Percentiles rank a stretch among this genome's conserved stretches.
These are phyloP conservation scores for Babesia divergens DNA, from an alignment of 169 alveolate species.

Conservation along the genomic window DNA sequence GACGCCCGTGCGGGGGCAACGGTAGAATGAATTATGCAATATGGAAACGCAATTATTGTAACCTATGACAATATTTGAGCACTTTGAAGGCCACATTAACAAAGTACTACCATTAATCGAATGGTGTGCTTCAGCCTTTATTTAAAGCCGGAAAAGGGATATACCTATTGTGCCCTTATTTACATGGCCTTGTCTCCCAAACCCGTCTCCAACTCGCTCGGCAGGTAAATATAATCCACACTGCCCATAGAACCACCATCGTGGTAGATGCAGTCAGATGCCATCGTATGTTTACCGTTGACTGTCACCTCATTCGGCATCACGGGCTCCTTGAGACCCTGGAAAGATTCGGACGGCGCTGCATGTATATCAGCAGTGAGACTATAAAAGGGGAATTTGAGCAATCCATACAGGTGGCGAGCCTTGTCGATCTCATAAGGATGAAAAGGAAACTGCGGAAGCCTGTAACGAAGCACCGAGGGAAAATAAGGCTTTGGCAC, in stretches of 20 bases:
- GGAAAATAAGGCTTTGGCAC: conserved; percentile 67
- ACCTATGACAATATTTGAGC: too few species aligned
- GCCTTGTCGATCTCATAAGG: conserved; percentile 55
- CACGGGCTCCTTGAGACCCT: conserved; percentile 40
- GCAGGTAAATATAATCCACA: conserved; percentile 45
- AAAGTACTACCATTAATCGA: too few species aligned
- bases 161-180: too few species aligned
- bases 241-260: conserved; percentile 25
- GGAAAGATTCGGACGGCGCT: conserved; percentile 43
- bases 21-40: too few species aligned
- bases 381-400: conserved; percentile 58
- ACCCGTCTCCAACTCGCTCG: conserved; percentile 66
- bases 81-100: too few species aligned
- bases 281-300: conserved; percentile 22
- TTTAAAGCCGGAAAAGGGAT: too few species aligned
- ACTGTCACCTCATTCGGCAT: conserved; percentile 20
- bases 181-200: conserved; percentile 13
- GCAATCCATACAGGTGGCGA: conserved; percentile 55
- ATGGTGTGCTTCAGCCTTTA: too few species aligned
- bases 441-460: conserved; percentile 57
- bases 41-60: too few species aligned
- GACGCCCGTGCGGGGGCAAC: too few species aligned
- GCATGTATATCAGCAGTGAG: conserved; percentile 43
- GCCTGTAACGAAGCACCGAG: conserved; percentile 44
- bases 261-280: conserved; percentile 20